phyloP scores from a whole-genome alignment of 176 grass and related monocot species.

The bread wheat (Triticum aestivum) region IWGSC_CS_RefSeq_v2.1 NC_057802.1:378085986-378086485 shows the following conservation, averaged over 20 bases:
- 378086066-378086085: neutral
- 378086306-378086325: constrained; percentile 26
- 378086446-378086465: constrained; percentile 90
- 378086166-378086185: neutral
- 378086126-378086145: neutral
- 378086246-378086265: constrained; percentile 95
- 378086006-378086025: too few species aligned
- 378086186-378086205: neutral
- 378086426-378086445: constrained; percentile 65
- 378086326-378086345: neutral
- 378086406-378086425: constrained; percentile 79
- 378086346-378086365: neutral
- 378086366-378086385: constrained; percentile 8
- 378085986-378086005: too few species aligned
- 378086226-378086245: constrained; percentile 93
- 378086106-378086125: neutral
- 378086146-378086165: neutral
- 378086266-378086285: constrained; percentile 98
- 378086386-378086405: constrained; percentile 95
- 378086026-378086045: neutral
- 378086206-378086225: constrained; percentile 36
- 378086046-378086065: neutral
- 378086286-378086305: constrained; percentile 33
- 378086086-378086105: neutral
- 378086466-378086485: constrained; percentile 78